Evolutionary conservation across 305 asterid genomes (phyloP).

Genomic region (Solanum hybrid): DNA sequence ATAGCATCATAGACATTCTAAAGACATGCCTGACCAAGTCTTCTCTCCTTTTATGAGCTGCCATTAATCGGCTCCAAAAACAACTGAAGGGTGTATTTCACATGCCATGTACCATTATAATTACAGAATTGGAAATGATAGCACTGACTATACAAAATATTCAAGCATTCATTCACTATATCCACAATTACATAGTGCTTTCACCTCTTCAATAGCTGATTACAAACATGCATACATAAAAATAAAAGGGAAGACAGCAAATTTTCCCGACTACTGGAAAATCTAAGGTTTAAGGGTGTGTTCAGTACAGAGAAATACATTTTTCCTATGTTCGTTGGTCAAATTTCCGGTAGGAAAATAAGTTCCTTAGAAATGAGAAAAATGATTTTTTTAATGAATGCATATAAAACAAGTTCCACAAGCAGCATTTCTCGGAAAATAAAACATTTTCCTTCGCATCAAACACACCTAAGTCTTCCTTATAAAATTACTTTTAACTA

Average conservation of each 20-base stretch:
- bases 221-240: neutral
- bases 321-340: neutral
- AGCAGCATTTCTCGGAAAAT: neutral
- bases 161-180: neutral
- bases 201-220: neutral
- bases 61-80: neutral
- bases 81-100: neutral
- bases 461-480: neutral
- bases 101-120: neutral
- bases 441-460: neutral
- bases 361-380: neutral
- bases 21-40: neutral
- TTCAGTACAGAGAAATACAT: neutral
- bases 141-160: neutral
- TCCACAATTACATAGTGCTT: neutral
- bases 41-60: neutral
- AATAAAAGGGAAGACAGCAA: neutral
- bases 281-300: neutral
- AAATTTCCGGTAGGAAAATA: neutral
- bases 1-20: neutral
- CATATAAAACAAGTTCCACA: neutral
- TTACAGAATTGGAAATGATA: neutral
- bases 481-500: neutral
- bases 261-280: neutral
- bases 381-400: neutral